Evolutionary conservation across 352 stramenopile species (phyloP), one percentile per base, ranked within the genome.

Genomic region (Salisapilia sapeloensis): DNA sequence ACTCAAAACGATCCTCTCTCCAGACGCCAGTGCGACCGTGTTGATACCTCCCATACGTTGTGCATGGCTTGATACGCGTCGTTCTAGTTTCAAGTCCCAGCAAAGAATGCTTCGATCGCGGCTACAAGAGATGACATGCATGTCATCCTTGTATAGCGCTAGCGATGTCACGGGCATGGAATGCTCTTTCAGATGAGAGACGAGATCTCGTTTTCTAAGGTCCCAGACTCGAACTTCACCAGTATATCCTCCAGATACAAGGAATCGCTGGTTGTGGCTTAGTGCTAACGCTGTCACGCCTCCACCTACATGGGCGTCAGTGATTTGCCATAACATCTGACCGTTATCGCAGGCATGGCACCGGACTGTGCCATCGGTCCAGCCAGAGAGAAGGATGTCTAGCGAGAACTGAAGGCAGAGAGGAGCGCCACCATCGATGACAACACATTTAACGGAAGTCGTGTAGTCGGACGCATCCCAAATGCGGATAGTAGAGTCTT

Each of bases 31-130:
- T 32, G 84, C 77, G 32, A 96, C 63, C 1, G 66, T 81, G 53
- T 96, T 94, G 51, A 96, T 85, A 15, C 77, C 81, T 25, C 87
- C 87, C 80, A 96, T 95, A 34, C 85, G 66, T 45, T 96, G 85
- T 30, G 83, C 89, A 42, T 96, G 83, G 41, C 60, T 83, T 33
- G 63, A 78, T 35, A 93, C 63, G 30, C 70, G 64, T 6, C 62
- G 77, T 53, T 96, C 85, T 23, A 61, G 62, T 21, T 79, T 63
- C 38, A 96, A 50, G 42, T 96, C 84, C 85, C 87, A 96, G 54
- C 85, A 95, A 22, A 96, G 44, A 30, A 96, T 72, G 50, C 63
- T 92, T 28, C 81, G 63, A 48, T 96, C 86, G 18, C 80, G 56
- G 42, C 64, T 90, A 42, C 72, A 92, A 12, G 69, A 91, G 35